phyloP scores from a whole-genome alignment of 345 rosid genomes.

The Acer campestre region DNA sequence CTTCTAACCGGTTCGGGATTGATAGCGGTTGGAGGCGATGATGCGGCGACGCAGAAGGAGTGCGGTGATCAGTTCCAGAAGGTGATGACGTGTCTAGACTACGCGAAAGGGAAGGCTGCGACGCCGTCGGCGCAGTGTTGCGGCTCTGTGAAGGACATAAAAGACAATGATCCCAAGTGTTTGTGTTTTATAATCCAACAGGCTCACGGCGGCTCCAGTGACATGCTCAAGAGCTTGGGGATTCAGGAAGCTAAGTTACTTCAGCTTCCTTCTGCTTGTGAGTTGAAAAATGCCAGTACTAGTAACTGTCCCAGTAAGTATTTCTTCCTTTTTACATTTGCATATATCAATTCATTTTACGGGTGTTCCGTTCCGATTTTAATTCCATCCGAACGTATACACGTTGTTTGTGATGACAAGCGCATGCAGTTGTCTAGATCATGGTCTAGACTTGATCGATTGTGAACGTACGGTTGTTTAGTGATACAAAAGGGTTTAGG shows the following conservation, averaged over 20 bases:
- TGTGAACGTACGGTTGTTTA: too few relatives aligned
- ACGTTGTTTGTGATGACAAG: too few relatives aligned
- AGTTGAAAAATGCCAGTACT: conserved; percentile 65
- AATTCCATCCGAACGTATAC: too few relatives aligned
- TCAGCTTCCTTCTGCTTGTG: conserved; percentile 82
- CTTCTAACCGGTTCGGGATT: conserved; percentile 11
- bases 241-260: conserved; percentile 63
- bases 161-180: conserved; percentile 71
- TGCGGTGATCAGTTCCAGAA: conserved; percentile 54
- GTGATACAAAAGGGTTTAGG: too few relatives aligned
- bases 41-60: conserved; percentile 5
- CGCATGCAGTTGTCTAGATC: too few relatives aligned
- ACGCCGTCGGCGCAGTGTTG: conserved; percentile 71
- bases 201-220: conserved; percentile 47
- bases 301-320: conserved; percentile 67
- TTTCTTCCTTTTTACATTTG: too few relatives aligned
- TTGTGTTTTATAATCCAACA: conserved; percentile 74
- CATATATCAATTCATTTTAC: too few relatives aligned
- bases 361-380: too few relatives aligned
- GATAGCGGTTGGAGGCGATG: conserved; percentile 13
- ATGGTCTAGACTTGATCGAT: too few relatives aligned
- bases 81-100: conserved; percentile 62
- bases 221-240: conserved; percentile 58
- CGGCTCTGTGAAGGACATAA: conserved; percentile 46
- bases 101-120: conserved; percentile 59